phyloP scores from a whole-genome alignment of 2,329 filamentous ascomycete species.

The Alternaria triticina region DNA sequence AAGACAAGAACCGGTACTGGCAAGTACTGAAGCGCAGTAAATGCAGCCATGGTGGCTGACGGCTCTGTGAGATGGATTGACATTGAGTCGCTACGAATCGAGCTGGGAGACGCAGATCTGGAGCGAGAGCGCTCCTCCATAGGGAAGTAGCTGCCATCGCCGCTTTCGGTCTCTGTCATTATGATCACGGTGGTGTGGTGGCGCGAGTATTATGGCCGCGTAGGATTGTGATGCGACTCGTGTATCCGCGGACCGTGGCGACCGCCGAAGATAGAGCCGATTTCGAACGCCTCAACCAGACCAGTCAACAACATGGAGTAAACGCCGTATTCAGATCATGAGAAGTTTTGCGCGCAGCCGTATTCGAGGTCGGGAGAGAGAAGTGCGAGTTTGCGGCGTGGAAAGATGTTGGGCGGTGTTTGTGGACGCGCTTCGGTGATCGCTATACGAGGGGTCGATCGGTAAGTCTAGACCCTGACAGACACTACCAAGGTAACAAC shows the following conservation, averaged over 20 bases:
- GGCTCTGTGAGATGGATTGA: conserved; percentile 39
- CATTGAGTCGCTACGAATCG: conserved; percentile 41
- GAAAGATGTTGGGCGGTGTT: conserved; percentile 9
- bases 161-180: conserved; percentile 28
- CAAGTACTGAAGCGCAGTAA: conserved; percentile 71
- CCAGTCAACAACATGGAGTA: conserved; percentile 1
- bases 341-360: neutral
- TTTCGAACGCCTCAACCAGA: conserved; percentile 4
- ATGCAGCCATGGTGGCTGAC: conserved; percentile 37
- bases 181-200: conserved; percentile 11
- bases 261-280: neutral
- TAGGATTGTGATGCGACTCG: neutral
- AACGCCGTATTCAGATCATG: neutral
- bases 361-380: neutral
- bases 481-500: neutral
- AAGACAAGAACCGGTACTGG: conserved; percentile 75
- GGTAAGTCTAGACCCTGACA: conserved; percentile 22
- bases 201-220: neutral
- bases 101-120: conserved; percentile 34
- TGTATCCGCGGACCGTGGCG: neutral
- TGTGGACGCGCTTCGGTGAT: conserved; percentile 16
- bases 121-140: conserved; percentile 24
- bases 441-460: conserved; percentile 21
- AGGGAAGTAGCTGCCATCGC: conserved; percentile 40
- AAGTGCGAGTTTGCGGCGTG: neutral